These are phyloP conservation scores for Phyllosticta paracitricarpa DNA, from an alignment of 2,329 filamentous ascomycete genomes.

Conservation along the genomic window DNA sequence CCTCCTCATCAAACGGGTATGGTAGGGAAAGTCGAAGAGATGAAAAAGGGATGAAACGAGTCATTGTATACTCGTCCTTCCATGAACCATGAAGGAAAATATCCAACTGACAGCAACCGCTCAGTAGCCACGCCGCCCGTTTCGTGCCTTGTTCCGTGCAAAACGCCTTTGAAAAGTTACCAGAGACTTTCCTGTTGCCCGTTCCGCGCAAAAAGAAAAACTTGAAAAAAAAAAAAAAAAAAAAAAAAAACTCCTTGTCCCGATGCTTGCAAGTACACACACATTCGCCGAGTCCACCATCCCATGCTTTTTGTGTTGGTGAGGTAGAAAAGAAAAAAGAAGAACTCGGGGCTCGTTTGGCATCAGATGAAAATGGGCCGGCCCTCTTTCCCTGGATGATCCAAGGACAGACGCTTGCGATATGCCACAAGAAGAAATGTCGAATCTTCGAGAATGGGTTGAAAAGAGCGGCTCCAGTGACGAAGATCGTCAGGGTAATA, in stretches of 20 bases:
- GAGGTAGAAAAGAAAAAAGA: neutral
- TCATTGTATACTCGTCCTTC: no score
- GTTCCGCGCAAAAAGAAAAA: neutral
- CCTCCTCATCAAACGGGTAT: no score
- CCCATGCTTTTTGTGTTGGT: neutral
- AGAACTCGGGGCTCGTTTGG: neutral
- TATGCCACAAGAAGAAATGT: neutral
- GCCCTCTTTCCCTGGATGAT: neutral
- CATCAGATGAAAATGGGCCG: neutral
- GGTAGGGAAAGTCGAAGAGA: no score
- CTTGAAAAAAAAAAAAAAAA: no score
- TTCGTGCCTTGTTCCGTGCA: no score
- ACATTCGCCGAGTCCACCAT: neutral
- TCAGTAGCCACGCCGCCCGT: no score
- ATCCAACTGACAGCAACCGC: no score
- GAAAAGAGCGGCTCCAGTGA: neutral
- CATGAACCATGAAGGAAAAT: no score
- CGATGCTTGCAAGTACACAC: neutral
- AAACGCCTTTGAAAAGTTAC: no score
- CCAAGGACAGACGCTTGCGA: neutral
- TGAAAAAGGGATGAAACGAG: no score
- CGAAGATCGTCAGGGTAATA: neutral
- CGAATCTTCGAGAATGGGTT: neutral
- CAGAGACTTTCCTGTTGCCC: neutral
- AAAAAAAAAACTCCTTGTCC: neutral